These are phyloP conservation scores for Teratosphaeria gauchensis DNA, from an alignment of 2,329 filamentous ascomycete genomes.

Conservation along the genomic window DNA sequence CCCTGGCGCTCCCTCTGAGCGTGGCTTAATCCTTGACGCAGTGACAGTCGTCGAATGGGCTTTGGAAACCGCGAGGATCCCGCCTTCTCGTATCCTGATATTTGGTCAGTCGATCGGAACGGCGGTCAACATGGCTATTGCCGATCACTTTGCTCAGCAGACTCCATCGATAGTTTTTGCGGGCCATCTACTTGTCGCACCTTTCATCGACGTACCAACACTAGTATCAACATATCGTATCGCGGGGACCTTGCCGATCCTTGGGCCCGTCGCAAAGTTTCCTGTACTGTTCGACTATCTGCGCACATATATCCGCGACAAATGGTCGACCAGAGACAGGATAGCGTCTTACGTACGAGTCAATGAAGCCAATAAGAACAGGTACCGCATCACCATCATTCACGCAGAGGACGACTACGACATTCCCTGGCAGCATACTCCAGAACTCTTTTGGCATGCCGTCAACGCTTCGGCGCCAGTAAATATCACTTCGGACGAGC, in stretches of 20 bases:
- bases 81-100: slow-evolving; percentile 46
- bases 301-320: slow-evolving; percentile 38
- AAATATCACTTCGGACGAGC: slow-evolving; percentile 34
- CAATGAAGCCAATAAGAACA: slow-evolving; percentile 22
- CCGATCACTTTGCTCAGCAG: slow-evolving; percentile 34
- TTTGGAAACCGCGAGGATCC: slow-evolving; percentile 39
- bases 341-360: slow-evolving; percentile 37
- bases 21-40: slow-evolving; percentile 34
- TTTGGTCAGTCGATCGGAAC: slow-evolving; percentile 53
- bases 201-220: slow-evolving; percentile 46
- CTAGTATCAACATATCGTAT: slow-evolving; percentile 50
- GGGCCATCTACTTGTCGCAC: slow-evolving; percentile 47
- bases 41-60: neutral
- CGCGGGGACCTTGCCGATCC: slow-evolving; percentile 45
- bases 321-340: slow-evolving; percentile 42
- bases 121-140: slow-evolving; percentile 39
- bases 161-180: slow-evolving; percentile 40
- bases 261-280: slow-evolving; percentile 43
- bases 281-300: slow-evolving; percentile 40
- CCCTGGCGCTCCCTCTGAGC: slow-evolving; percentile 45
- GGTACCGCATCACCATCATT: slow-evolving; percentile 41
- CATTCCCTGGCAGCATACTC: slow-evolving; percentile 42
- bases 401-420: slow-evolving; percentile 45
- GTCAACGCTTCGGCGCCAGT: slow-evolving; percentile 38
- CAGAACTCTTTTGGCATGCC: slow-evolving; percentile 45